phyloP scores from a whole-genome alignment of 805 yeast genomes.

The Lipomyces chichibuensis region DNA sequence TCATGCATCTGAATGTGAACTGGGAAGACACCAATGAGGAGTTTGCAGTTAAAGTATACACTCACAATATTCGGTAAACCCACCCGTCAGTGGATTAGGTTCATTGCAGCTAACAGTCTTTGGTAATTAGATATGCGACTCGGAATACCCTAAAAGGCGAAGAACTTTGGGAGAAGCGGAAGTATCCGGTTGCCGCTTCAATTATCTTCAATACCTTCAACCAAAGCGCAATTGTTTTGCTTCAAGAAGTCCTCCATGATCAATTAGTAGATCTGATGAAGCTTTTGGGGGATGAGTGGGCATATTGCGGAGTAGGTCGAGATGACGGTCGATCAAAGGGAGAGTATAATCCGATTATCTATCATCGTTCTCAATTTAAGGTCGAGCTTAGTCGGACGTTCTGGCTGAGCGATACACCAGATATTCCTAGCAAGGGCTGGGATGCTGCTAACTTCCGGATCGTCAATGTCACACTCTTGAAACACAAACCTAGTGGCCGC shows the following conservation, averaged over 20 bases:
- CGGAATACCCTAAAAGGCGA: conserved; percentile 44
- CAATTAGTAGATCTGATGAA: conserved; percentile 53
- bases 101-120: background rate
- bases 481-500: conserved; percentile 37
- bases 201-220: conserved; percentile 47
- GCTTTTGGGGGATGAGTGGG: conserved; percentile 47
- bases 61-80: conserved; percentile 29
- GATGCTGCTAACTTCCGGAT: conserved; percentile 52
- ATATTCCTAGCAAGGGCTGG: conserved; percentile 56
- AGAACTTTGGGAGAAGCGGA: conserved; percentile 52
- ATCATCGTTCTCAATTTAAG: conserved; percentile 47
- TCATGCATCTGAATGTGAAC: conserved; percentile 13
- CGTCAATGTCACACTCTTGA: conserved; percentile 45
- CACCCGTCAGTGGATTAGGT: background rate
- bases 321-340: conserved; percentile 56
- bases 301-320: conserved; percentile 56
- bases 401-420: conserved; percentile 62
- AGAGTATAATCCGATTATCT: conserved; percentile 57
- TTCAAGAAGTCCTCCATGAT: conserved; percentile 54
- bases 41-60: conserved; percentile 23
- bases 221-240: conserved; percentile 48
- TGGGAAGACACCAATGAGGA: conserved; percentile 28
- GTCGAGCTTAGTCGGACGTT: conserved; percentile 50
- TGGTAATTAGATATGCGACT: conserved; percentile 38
- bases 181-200: conserved; percentile 46